These are phyloP conservation scores for Hericium alpestre DNA, from an alignment of 768 basidiomycete genomes.

Conservation along the genomic window DNA sequence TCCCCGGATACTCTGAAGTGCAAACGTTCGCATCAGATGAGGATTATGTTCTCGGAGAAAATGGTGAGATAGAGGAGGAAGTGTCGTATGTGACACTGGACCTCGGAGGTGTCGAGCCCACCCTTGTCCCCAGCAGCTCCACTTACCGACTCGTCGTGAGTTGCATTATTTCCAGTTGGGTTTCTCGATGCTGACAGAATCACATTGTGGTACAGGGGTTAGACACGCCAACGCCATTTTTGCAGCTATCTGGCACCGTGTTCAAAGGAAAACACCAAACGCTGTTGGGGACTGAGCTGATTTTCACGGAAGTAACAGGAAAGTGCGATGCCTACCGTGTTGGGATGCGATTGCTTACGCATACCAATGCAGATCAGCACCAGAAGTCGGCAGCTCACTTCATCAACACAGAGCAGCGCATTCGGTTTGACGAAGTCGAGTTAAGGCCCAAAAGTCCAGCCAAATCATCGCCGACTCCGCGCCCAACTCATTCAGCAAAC, in stretches of 20 bases:
- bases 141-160: conserved; percentile 69
- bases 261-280: conserved; percentile 59
- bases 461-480: not conserved
- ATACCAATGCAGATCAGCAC: conserved; percentile 28
- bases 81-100: conserved; percentile 66
- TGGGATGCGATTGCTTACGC: not conserved
- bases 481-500: too few relatives aligned
- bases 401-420: conserved; percentile 54
- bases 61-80: conserved; percentile 34
- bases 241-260: conserved; percentile 69
- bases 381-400: conserved; percentile 45
- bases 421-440: conserved; percentile 65
- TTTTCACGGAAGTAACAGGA: conserved; percentile 67
- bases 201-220: conserved; percentile 36
- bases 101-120: conserved; percentile 60
- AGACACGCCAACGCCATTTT: conserved; percentile 65
- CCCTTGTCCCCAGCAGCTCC: conserved; percentile 60
- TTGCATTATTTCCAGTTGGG: conserved; percentile 1
- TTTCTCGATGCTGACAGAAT: not conserved
- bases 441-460: conserved; percentile 30
- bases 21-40: conserved; percentile 58
- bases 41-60: conserved; percentile 42
- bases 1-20: conserved; percentile 58
- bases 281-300: conserved; percentile 64
- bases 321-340: not conserved